A percentile compares a stretch with the other conserved stretches of the same genome.
phyloP scores from a whole-genome alignment of 2,329 filamentous ascomycete genomes.

The Fusarium sp. region DNA sequence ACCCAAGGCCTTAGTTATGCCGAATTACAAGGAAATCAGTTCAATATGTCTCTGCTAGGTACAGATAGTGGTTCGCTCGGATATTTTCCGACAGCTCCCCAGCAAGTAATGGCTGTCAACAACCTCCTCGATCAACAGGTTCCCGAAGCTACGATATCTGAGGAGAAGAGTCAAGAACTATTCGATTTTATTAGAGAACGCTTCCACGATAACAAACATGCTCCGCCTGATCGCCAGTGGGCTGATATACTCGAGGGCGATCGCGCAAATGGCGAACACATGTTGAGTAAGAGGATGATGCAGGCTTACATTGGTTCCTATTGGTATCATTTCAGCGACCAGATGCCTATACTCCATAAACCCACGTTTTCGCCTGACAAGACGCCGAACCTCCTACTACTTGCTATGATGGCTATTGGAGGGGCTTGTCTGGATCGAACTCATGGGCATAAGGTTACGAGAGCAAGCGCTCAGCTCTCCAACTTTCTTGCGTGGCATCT shows the following conservation, averaged over 20 bases:
- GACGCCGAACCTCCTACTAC: conserved; percentile 85
- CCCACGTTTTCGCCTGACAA: conserved; percentile 92
- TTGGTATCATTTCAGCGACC: conserved; percentile 95
- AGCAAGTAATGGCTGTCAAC: conserved; percentile 91
- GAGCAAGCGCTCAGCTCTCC: conserved; percentile 84
- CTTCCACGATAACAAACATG: conserved; percentile 85
- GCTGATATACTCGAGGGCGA: conserved; percentile 85
- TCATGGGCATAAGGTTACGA: conserved; percentile 80
- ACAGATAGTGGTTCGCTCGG: conserved; percentile 64
- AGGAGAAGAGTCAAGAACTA: conserved; percentile 87
- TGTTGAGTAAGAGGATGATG: conserved; percentile 93
- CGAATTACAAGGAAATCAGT: conserved; percentile 62
- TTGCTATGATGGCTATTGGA: conserved; percentile 93
- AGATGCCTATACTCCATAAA: conserved; percentile 94
- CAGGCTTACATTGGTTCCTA: conserved; percentile 94
- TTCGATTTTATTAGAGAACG: conserved; percentile 84
- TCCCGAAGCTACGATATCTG: conserved; percentile 85
- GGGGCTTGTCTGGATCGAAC: conserved; percentile 90
- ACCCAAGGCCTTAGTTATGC: conserved; percentile 62
- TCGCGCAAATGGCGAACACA: conserved; percentile 73
- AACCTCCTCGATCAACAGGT: conserved; percentile 85
- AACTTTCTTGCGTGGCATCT: conserved; percentile 94
- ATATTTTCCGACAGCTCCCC: conserved; percentile 72
- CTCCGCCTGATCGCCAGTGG: conserved; percentile 80
- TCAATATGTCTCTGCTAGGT: conserved; percentile 63